Base-by-base conservation (phyloP, 352 stramenopile species). In the Globisporangium nagaii region DNA sequence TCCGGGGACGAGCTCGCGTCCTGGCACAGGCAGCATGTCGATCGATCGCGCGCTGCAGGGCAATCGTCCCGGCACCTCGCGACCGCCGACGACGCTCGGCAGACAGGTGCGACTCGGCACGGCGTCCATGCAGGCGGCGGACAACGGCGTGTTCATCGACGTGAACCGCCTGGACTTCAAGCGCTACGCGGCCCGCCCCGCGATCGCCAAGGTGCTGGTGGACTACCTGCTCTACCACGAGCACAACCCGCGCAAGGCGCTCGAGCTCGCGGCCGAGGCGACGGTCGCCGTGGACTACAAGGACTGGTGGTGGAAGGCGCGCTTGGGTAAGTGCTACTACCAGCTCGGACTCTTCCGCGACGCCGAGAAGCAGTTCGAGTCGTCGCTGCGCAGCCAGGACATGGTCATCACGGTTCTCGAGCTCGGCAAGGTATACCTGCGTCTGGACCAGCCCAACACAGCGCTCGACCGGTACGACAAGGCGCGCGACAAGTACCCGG, bases 251-350 rank as follows among this genome's bases (percentile, higher is more conserved):
- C 68, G 89, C 42, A 97, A 96, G 50, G 93, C 89, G 7, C 68
- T 98, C 8, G 90, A 98, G 63, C 75, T 98, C 9, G 89, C 88
- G 24, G 86, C 90, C 3, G 89, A 97, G 57, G 92, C 86, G 15
- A 97, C 89, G 0, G 79, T 92, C 20, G 84, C 73, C 6, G 75
- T 72, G 4, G 86, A 95, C 35, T 98, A 93, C 63, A 93, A 96
- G 61, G 86, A 96, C 65, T 98, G 92, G 92, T 98, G 88, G 87
- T 98, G 93, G 93, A 98, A 98, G 60, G 77, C 81, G n/a, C 75
- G 89, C 9, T 62, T 98, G 17, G 93, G 89, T 34, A 97, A 97
- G 62, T 97, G 89, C 70, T 98, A 98, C 74, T 97, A 97, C 64
- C 90, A 97, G 55, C 66, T 98, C 6, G 88, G 92, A 10, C 73